Evolutionary conservation across 164 flowering plant genomes (phyloP).

Genomic region (Tetrastigma voinierianum): DNA sequence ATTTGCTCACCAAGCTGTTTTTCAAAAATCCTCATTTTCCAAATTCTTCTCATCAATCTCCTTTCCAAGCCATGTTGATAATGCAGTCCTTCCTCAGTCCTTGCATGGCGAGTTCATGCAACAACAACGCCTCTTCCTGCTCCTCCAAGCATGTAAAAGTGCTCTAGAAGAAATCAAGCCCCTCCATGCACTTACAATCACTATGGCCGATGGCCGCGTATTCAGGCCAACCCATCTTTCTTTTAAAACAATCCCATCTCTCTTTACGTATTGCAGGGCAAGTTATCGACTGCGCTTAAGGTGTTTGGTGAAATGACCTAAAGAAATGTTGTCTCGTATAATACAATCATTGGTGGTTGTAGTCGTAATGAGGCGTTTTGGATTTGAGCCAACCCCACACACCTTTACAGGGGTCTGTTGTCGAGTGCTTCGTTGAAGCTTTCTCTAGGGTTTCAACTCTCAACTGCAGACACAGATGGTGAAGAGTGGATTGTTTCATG

Average conservation of each 20-base stretch:
- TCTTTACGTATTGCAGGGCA: constrained; percentile 33
- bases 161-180: constrained; percentile 21
- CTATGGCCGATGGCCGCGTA: constrained; percentile 34
- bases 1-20: too few relatives aligned
- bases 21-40: background rate
- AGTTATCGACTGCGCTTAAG: constrained; percentile 33
- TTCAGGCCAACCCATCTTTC: constrained; percentile 38
- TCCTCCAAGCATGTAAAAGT: constrained; percentile 21
- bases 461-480: constrained; percentile 49
- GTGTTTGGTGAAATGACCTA: constrained; percentile 78
- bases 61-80: too few relatives aligned
- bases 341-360: constrained; percentile 52
- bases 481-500: constrained; percentile 54
- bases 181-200: constrained; percentile 63
- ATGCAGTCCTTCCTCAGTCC: background rate
- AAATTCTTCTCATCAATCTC: background rate
- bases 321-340: constrained; percentile 56
- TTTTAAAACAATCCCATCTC: constrained; percentile 58
- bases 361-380: constrained; percentile 40
- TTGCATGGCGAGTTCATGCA: constrained; percentile 20
- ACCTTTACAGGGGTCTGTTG: constrained; percentile 61
- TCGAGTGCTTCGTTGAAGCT: constrained; percentile 35
- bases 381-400: constrained; percentile 53
- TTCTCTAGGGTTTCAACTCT: constrained; percentile 30
- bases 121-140: constrained; percentile 12